Percentiles rank a stretch among this genome's conserved stretches.
These are phyloP conservation scores for Morella rubra DNA, from an alignment of 306 rosid species.

Conservation along the genomic window DNA sequence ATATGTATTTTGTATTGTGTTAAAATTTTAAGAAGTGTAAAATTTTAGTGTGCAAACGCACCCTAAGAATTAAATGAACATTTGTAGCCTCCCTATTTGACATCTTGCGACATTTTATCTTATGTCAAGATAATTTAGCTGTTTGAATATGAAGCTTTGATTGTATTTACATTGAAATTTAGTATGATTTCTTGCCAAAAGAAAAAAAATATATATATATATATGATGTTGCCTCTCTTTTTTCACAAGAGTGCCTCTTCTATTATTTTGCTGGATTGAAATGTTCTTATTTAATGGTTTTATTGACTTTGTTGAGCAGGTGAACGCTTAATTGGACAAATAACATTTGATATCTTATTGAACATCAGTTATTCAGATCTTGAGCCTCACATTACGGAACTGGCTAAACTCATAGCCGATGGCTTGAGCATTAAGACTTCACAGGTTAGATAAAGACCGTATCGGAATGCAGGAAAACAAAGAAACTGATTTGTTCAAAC, in stretches of 20 bases:
- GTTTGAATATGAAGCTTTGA: not conserved
- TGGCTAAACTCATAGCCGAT: conserved; percentile 66
- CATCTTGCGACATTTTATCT: not conserved
- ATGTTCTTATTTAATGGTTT: conserved; percentile 11
- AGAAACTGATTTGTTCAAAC: not conserved
- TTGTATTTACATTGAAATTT: not conserved
- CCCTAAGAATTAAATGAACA: not conserved
- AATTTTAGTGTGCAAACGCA: no score
- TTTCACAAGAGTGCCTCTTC: not conserved
- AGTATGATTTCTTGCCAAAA: no score
- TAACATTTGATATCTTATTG: conserved; percentile 61
- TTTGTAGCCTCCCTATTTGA: not conserved
- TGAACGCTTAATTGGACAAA: conserved; percentile 59
- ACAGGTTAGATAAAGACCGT: conserved; percentile 60
- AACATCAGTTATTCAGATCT: conserved; percentile 64
- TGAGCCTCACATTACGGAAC: conserved; percentile 61
- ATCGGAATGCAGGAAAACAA: conserved; percentile 8
- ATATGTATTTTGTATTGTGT: no score
- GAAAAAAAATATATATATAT: not conserved
- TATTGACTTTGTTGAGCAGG: conserved; percentile 48
- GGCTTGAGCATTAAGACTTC: conserved; percentile 64
- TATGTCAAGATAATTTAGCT: not conserved
- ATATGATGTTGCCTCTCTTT: not conserved
- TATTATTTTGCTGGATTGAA: not conserved
- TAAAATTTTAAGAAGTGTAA: no score